Conservation (phyloP, 2,329 filamentous ascomycete species). For the Xylariales sp. region DNA sequence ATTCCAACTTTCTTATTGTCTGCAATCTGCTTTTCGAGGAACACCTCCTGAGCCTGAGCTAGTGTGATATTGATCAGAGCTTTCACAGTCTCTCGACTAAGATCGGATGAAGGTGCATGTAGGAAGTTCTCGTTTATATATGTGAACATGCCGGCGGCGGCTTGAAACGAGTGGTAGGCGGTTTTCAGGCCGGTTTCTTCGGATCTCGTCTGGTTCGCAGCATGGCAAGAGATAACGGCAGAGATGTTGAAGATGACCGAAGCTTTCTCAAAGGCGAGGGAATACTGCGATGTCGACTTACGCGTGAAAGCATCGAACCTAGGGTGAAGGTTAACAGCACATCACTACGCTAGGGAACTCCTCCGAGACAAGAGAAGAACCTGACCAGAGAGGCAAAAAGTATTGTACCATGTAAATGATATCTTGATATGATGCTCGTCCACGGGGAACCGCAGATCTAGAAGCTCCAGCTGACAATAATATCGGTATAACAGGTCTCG, state of each 20-base stretch:
- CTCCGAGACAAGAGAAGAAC: no score
- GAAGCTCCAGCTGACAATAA: conserved; percentile 91
- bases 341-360: no score
- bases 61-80: conserved; percentile 89
- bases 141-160: conserved; percentile 97
- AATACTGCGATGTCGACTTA: conserved; percentile 95
- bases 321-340: conserved; percentile 13
- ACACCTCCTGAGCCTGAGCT: conserved; percentile 94
- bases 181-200: conserved; percentile 93
- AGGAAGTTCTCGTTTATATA: conserved; percentile 99
- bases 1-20: conserved; percentile 92
- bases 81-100: conserved; percentile 94
- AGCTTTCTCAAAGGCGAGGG: conserved; percentile 94
- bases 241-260: conserved; percentile 99
- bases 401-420: conserved; percentile 83
- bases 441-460: conserved; percentile 92
- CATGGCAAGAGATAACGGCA: conserved; percentile 92
- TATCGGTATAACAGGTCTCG: conserved; percentile 93
- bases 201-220: conserved; percentile 83
- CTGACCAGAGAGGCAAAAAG: no score
- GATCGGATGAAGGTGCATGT: conserved; percentile 91
- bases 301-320: conserved; percentile 99
- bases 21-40: conserved; percentile 90
- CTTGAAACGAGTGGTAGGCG: conserved; percentile 97
- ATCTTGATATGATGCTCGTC: conserved; percentile 99